Evolutionary conservation across 352 stramenopile species (phyloP), one percentile per base, ranked within the genome.

Genomic region (Phytophthora sp.): DNA sequence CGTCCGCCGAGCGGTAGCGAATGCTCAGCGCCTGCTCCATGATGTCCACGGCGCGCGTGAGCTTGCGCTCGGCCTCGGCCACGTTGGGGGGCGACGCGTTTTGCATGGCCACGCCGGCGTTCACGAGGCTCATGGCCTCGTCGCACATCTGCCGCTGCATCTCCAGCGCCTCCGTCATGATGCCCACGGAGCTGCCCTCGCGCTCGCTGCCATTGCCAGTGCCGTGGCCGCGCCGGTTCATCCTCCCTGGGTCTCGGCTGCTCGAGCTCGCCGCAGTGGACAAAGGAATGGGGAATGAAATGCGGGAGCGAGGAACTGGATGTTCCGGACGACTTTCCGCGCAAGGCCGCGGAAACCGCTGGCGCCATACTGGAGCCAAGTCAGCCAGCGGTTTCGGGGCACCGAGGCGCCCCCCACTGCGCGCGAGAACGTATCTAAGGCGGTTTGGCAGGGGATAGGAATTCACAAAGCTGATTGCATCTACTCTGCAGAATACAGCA

Each of bases 11-110:
- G 13, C 68, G 54, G 65, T 90, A 94, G 50, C 88, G 74, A 48
- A 94, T 89, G 30, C 72, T 82, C 31, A 94, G 68, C 35, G 85
- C 85, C 44, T 88, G 55, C 26, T 91, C 80, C 80, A 94, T 91
- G 52, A 91, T 86, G 27, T 76, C 66, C 37, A 94, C 81, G 10
- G 85, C 85, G 17, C 77, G 68, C 44, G 68, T 74, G 34, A 94
- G 72, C 53, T 89, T 90, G 10, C 60, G 67, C 48, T 92, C 82
- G 5, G 85, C 82, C 17, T 76, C 79, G 0, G 53, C 62, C n/a
- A 77, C 48, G 51, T 92, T 79, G 0, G 79, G 80, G 8, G 82
- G 79, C 32, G 60, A 59, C 5, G 77, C 76, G 48, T 92, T 91
- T 64, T 94, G 84, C 58, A 91, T 65, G 41, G 80, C 76, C 46